Evolutionary conservation across 306 rosid genomes (phyloP).

Genomic region (Gastrolobium bilobum): DNA sequence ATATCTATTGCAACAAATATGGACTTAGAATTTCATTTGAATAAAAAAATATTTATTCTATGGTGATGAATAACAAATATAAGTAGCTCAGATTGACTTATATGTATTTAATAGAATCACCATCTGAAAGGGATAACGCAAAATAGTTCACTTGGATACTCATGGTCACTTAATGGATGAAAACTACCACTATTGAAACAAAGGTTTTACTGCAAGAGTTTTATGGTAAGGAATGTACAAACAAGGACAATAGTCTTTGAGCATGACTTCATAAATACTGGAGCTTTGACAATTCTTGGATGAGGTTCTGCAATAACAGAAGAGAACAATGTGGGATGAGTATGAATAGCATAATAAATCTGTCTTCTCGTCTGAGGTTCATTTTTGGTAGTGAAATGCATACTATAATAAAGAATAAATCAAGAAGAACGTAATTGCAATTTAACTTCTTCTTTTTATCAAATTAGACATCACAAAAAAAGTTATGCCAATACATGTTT

Average conservation of each 20-base stretch:
- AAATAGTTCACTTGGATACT: constrained; percentile 16
- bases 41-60: constrained; percentile 18
- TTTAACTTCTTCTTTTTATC: not conserved
- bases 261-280: constrained; percentile 60
- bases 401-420: constrained; percentile 14
- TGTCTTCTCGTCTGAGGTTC: constrained; percentile 28
- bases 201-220: constrained; percentile 50
- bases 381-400: constrained; percentile 29
- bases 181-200: constrained; percentile 36
- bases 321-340: not conserved
- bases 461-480: not conserved
- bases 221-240: constrained; percentile 91
- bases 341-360: not conserved
- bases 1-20: constrained; percentile 4
- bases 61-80: constrained; percentile 26
- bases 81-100: constrained; percentile 34
- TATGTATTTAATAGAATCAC: constrained; percentile 36
- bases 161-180: constrained; percentile 24
- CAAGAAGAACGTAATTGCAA: constrained; percentile 25
- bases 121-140: constrained; percentile 38
- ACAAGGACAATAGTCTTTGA: constrained; percentile 91
- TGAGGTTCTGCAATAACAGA: constrained; percentile 65
- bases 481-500: not conserved
- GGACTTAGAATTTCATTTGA: constrained; percentile 16
- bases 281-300: constrained; percentile 64